These are phyloP conservation scores for Boletus pseudo-olivaceus DNA, from an alignment of 768 basidiomycete species.

Conservation along the genomic window DNA sequence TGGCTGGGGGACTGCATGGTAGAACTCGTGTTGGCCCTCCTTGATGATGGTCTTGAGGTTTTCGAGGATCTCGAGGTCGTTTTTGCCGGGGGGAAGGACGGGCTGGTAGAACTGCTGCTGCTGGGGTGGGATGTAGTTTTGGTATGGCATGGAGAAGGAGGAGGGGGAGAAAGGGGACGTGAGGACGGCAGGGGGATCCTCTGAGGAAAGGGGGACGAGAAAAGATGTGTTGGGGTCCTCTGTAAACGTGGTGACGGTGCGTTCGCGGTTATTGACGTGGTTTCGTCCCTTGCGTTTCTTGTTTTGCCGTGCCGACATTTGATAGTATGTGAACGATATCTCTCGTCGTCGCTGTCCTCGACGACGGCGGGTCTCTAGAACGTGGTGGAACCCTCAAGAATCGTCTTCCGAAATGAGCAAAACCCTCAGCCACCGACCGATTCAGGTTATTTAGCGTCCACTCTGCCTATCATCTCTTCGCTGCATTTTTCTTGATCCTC, in stretches of 20 bases:
- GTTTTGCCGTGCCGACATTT: conserved; percentile 59
- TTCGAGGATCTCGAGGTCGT: conserved; percentile 72
- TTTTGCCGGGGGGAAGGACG: conserved; percentile 50
- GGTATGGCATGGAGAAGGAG: conserved; percentile 40
- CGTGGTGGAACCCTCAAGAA: conserved; percentile 27
- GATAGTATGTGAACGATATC: background rate
- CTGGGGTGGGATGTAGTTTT: conserved; percentile 31
- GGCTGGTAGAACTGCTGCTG: conserved; percentile 28
- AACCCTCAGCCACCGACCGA: conserved; percentile 17
- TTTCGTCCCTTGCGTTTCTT: conserved; percentile 60
- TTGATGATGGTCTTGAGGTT: conserved; percentile 72
- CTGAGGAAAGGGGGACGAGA: conserved; percentile 48
- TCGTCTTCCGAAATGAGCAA: conserved; percentile 20
- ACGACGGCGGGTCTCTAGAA: conserved; percentile 16
- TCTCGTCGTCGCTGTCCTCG: background rate
- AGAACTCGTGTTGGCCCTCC: conserved; percentile 68
- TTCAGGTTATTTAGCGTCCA: background rate
- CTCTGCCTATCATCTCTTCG: background rate
- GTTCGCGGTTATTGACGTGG: conserved; percentile 54
- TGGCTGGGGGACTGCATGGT: conserved; percentile 63
- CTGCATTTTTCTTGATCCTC: background rate
- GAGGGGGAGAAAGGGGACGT: conserved; percentile 38
- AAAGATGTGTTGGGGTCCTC: conserved; percentile 54
- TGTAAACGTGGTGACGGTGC: conserved; percentile 66
- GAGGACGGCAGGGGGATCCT: conserved; percentile 43